Base-by-base conservation (phyloP, 768 basidiomycete species). In the Cyathus striatus region DNA sequence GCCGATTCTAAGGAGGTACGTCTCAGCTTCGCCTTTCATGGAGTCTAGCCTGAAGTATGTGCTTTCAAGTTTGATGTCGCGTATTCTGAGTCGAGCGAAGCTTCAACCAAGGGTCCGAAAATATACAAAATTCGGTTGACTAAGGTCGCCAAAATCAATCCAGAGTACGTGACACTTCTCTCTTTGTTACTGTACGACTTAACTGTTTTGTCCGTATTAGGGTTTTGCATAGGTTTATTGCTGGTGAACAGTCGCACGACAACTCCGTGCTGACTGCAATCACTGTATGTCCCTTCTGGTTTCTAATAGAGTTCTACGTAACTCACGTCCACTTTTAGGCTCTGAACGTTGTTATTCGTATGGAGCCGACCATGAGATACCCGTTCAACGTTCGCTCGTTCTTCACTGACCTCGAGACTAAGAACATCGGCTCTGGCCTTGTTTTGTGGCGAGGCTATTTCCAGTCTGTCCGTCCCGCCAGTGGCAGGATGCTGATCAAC, bases 371-470 rank as follows among this genome's bases (percentile, higher is more conserved):
- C 2, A 56, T 77, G 55, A 70, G 71, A 17, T 79, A 81, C 43
- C 85, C 87, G 0, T 86, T 82, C 69, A 83, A 87, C 41, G 75
- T 80, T 5, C 75, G 87, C 0, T 86, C 84, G 0, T 89, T 90
- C 61, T 90, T 82, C 57, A 83, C 82, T 0, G 60, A 75, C 18
- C 57, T 62, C 1, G 84, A 79, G 41, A 71, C 62, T 6, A 72
- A 65, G 36, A 52, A 61, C 22, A 68, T 88, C 20, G 83, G 86
- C 1, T 54, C 58, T 0, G 87, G 89, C 0, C 68, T 90, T 3
- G 72, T 78, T 10, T 69, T 88, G 0, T 86, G 86, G 86, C 72
- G 87, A 3, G 88, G 88, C 0, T 88, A 86, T 42, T 90, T 90
- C 61, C 88, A 90, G 56, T 85, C 83, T 0, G 73, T 88, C 12